Base-by-base conservation (phyloP, 2,329 filamentous ascomycete genomes). In the Sphaerulina musiva region DNA sequence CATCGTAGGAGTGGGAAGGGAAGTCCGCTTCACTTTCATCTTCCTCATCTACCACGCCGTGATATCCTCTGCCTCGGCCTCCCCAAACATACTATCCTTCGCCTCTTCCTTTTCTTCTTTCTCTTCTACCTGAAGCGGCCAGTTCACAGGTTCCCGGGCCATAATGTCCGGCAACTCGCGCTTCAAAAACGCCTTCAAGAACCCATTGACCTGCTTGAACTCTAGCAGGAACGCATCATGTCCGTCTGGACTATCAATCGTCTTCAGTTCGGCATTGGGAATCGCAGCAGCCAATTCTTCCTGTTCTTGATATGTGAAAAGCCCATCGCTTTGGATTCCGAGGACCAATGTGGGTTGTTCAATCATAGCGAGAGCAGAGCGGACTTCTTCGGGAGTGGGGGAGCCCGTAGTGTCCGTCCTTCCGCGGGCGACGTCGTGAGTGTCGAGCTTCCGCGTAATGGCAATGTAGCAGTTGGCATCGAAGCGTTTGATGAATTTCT, bases 391-490 rank as follows among this genome's bases (percentile, higher is more conserved):
- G 0, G 26, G 80, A 76, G 40, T 74, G 64, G n/a, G 82, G 4
- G 63, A 58, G 23, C 59, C 57, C 26, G 54, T 62, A 32, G 51
- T 57, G 12, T 62, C 55, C 14, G 60, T 62, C 9, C 60, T 56
- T 12, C 60, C 59, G 14, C 60, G 57, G 34, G 60, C 55, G 0
- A 98, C 83, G 69, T 98, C 93, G 71, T 98, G 93, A 0, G 93
- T 97, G 69, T 98, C 93, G 12, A 98, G 81, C 73, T 98, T 98
- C 66, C 93, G 86, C 4, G 93, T 97, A 72, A 98, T 96, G 62
- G 93, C 91, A 63, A 98, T 97, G 75, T 98, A 98, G 75, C 93
- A 98, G 71, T 98, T 98, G 66, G 90, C 89, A 72, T 98, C 93
- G 70, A 97, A 98, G 8, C 93, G 87, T 71, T 88, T 90, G 64